phyloP scores from a whole-genome alignment of 164 flowering plant species.

The Sextonia rubra region DNA sequence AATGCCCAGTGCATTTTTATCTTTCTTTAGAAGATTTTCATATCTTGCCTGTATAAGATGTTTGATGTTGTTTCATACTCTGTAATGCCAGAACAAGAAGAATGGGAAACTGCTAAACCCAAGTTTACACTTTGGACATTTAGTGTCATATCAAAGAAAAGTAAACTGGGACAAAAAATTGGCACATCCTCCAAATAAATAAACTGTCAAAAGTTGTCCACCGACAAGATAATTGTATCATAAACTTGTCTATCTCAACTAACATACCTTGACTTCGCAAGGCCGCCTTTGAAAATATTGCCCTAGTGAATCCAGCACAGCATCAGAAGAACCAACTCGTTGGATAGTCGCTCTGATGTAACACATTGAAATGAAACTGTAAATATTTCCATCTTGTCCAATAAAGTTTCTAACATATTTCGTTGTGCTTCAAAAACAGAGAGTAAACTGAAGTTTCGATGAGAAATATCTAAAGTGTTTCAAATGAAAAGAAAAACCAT shows the following conservation, averaged over 20 bases:
- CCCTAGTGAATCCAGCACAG: constrained; percentile 62
- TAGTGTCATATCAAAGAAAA: constrained; percentile 18
- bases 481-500: neutral
- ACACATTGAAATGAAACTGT: neutral
- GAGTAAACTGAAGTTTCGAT: neutral
- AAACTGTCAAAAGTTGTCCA: neutral
- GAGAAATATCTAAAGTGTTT: neutral
- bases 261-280: constrained; percentile 71
- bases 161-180: constrained; percentile 1
- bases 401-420: neutral
- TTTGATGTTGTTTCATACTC: constrained; percentile 88
- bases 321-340: constrained; percentile 68
- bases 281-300: constrained; percentile 67
- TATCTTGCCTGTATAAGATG: constrained; percentile 99
- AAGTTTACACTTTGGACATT: constrained; percentile 35
- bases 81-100: constrained; percentile 77
- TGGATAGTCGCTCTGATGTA: constrained; percentile 56
- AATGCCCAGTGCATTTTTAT: constrained; percentile 23
- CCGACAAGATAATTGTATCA: neutral
- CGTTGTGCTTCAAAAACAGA: neutral
- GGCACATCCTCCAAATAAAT: neutral
- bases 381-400: neutral
- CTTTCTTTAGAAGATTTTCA: constrained; percentile 51
- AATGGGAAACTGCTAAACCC: constrained; percentile 83
- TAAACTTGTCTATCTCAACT: neutral